Conservation (phyloP, 2,329 filamentous ascomycete genomes). For the Arthrobotrys sinensis region DNA sequence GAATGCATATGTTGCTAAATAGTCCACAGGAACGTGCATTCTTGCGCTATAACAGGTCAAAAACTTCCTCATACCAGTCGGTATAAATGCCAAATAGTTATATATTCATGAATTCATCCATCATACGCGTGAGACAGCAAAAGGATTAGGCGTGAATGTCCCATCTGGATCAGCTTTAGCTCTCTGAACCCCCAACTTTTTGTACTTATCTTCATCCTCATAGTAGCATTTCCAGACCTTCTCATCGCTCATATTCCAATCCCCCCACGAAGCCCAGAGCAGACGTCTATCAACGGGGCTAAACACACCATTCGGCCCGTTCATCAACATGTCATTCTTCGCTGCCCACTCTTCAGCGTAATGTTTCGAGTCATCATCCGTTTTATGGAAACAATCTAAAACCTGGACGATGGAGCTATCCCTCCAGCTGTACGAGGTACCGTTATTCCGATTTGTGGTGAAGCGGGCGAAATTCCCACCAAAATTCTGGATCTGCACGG, state of each 20-base stretch:
- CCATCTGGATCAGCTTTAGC: slow-evolving; percentile 10
- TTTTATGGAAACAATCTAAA: slow-evolving; percentile 70
- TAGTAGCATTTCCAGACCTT: slow-evolving; percentile 30
- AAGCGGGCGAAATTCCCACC: slow-evolving; percentile 70
- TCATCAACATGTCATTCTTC: slow-evolving; percentile 68
- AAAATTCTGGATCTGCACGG: slow-evolving; percentile 69
- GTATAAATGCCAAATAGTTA: too few relatives aligned
- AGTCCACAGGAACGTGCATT: too few relatives aligned
- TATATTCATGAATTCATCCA: too few relatives aligned
- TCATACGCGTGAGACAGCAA: slow-evolving; percentile 22
- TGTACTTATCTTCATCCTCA: slow-evolving; percentile 23
- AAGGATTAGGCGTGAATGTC: slow-evolving; percentile 36
- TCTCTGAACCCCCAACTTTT: slow-evolving; percentile 12
- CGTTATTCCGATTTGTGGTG: slow-evolving; percentile 68
- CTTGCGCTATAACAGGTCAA: too few relatives aligned
- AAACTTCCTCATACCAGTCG: too few relatives aligned
- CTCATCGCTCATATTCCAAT: slow-evolving; percentile 16
- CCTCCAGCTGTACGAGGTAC: slow-evolving; percentile 71
- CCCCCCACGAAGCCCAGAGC: slow-evolving; percentile 25
- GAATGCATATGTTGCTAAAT: too few relatives aligned
- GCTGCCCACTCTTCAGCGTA: slow-evolving; percentile 63
- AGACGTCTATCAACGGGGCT: slow-evolving; percentile 14
- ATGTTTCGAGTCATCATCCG: slow-evolving; percentile 63
- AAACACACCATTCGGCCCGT: slow-evolving; percentile 12
- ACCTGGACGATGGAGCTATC: slow-evolving; percentile 68